phyloP scores from a whole-genome alignment of 495 filamentous ascomycete genomes.

The Neurospora sp. region DNA sequence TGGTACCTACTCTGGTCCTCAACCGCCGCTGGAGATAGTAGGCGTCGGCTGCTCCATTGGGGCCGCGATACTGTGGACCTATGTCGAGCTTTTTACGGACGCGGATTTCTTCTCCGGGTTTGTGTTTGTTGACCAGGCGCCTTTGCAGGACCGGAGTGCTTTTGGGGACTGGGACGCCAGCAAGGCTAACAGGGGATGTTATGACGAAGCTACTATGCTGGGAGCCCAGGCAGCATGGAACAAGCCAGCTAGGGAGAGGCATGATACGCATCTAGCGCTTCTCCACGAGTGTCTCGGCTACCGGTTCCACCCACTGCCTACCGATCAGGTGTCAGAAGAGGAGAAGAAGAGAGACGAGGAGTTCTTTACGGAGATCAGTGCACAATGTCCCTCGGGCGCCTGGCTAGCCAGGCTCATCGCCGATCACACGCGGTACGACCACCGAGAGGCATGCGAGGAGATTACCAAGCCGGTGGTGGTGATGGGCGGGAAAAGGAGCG shows the following conservation, averaged over 20 bases:
- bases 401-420: conserved; percentile 35
- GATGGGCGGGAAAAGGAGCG: conserved; percentile 29
- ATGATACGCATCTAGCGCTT: conserved; percentile 18
- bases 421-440: conserved; percentile 38
- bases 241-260: not conserved
- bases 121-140: conserved; percentile 38
- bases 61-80: conserved; percentile 35
- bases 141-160: conserved; percentile 26
- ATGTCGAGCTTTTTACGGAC: conserved; percentile 30
- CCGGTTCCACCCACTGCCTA: conserved; percentile 8
- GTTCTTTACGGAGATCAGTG: conserved; percentile 29
- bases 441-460: conserved; percentile 30
- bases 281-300: conserved; percentile 35
- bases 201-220: conserved; percentile 24
- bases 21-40: conserved; percentile 8
- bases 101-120: conserved; percentile 22
- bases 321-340: too few relatives aligned
- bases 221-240: conserved; percentile 27
- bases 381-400: conserved; percentile 20
- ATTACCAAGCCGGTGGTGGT: conserved; percentile 25
- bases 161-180: conserved; percentile 2
- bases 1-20: not conserved
- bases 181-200: conserved; percentile 27
- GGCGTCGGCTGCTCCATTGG: conserved; percentile 36
- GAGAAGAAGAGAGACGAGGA: conserved; percentile 18